phyloP scores from a whole-genome alignment of 2,329 filamentous ascomycete species.

The Arthrobotrys megalospora region DNA sequence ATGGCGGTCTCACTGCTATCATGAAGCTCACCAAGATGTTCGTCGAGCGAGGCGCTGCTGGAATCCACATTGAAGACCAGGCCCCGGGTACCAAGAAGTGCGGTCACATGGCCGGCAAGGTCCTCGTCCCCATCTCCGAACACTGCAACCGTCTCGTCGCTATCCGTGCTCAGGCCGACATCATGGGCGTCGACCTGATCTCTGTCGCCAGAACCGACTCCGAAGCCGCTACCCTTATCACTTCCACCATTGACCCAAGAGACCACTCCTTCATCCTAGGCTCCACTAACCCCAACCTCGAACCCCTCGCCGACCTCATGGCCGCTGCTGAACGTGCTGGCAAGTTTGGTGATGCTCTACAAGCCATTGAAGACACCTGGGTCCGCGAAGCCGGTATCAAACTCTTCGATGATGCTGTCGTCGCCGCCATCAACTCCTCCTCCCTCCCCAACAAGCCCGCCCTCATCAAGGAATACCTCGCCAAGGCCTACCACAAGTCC shows the following conservation, averaged over 20 bases:
- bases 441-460: slow-evolving; percentile 77
- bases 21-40: slow-evolving; percentile 99
- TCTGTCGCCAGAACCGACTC: slow-evolving; percentile 96
- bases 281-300: slow-evolving; percentile 84
- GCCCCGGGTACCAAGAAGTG: slow-evolving; percentile 99
- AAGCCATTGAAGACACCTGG: slow-evolving; percentile 95
- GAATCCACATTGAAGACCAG: slow-evolving; percentile 99
- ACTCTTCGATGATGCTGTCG: slow-evolving; percentile 91
- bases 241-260: slow-evolving; percentile 92
- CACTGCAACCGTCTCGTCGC: slow-evolving; percentile 98
- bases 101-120: slow-evolving; percentile 99
- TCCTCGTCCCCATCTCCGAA: slow-evolving; percentile 94
- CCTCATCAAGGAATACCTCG: slow-evolving; percentile 77
- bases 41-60: slow-evolving; percentile 93
- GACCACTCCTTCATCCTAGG: slow-evolving; percentile 96
- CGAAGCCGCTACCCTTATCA: slow-evolving; percentile 97
- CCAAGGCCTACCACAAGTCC: slow-evolving; percentile 83
- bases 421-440: slow-evolving; percentile 80
- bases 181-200: slow-evolving; percentile 94
- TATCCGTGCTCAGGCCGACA: slow-evolving; percentile 96
- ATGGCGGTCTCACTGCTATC: slow-evolving; percentile 96
- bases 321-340: slow-evolving; percentile 84
- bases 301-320: slow-evolving; percentile 93
- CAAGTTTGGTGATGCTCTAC: slow-evolving; percentile 84
- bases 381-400: slow-evolving; percentile 81